Conservation (phyloP, 208 protist species). For the Trypanosoma scelopori region DNA sequence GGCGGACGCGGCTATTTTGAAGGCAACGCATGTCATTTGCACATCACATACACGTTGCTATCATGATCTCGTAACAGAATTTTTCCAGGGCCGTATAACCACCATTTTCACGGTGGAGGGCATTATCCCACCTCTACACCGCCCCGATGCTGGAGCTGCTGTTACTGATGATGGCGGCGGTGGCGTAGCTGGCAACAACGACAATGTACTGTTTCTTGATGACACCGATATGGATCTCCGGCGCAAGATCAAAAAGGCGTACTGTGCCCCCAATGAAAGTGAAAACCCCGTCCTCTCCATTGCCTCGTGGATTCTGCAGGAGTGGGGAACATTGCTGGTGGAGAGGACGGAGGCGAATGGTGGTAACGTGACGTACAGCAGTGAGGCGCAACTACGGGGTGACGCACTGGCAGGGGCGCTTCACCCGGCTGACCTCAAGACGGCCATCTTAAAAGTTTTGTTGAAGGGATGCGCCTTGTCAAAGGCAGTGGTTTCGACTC, state of each 20-base stretch:
- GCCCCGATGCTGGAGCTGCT: slow-evolving; percentile 48
- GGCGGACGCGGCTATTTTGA: slow-evolving; percentile 48
- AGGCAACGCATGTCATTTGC: slow-evolving; percentile 72
- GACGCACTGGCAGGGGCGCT: slow-evolving; percentile 73
- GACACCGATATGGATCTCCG: slow-evolving; percentile 93
- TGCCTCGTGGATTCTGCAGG: slow-evolving; percentile 57
- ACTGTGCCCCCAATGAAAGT: slow-evolving; percentile 85
- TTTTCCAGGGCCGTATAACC: slow-evolving; percentile 48
- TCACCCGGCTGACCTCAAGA: slow-evolving; percentile 93
- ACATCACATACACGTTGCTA: slow-evolving; percentile 46
- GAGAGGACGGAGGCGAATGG: slow-evolving; percentile 68
- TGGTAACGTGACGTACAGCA: slow-evolving; percentile 55
- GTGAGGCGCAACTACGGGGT: slow-evolving; percentile 33
- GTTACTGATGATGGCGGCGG: slow-evolving; percentile 68
- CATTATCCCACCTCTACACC: slow-evolving; percentile 83
- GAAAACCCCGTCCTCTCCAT: slow-evolving; percentile 93
- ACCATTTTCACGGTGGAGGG: slow-evolving; percentile 32
- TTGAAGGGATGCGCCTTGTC: slow-evolving; percentile 34
- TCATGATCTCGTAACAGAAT: slow-evolving; percentile 45
- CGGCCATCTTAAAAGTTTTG: slow-evolving; percentile 70
- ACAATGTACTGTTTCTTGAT: slow-evolving; percentile 97
- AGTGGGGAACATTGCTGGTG: slow-evolving; percentile 31
- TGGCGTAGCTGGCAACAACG: slow-evolving; percentile 63
- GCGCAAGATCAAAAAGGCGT: slow-evolving; percentile 96
- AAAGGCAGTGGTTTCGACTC: slow-evolving; percentile 43